These are phyloP conservation scores for Marasmius sp. DNA, from an alignment of 1,284 basidiomycete species.

Conservation along the genomic window DNA sequence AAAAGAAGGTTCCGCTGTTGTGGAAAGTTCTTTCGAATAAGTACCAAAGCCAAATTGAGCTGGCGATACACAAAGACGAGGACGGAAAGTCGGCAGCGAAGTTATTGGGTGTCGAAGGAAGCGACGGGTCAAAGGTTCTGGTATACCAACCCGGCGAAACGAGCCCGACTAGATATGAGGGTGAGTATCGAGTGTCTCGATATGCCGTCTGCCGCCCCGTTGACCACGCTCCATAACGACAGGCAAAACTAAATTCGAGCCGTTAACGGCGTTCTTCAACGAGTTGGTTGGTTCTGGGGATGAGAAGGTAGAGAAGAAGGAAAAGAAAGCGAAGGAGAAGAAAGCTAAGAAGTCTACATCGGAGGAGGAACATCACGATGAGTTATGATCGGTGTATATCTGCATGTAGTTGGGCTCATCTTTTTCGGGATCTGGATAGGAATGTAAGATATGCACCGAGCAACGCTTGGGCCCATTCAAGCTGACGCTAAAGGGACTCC, in stretches of 20 bases:
- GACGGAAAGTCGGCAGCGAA: conserved; percentile 53
- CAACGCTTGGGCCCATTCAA: too few relatives aligned
- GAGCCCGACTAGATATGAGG: conserved; percentile 57
- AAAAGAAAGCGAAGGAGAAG: background rate
- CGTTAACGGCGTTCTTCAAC: conserved; percentile 67
- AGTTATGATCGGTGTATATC: background rate
- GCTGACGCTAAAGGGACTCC: too few relatives aligned
- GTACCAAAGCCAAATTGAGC: conserved; percentile 62
- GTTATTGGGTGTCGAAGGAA: conserved; percentile 53
- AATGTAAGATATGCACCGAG: too few relatives aligned
- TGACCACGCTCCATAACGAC: background rate
- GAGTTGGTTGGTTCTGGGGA: background rate
- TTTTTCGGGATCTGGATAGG: too few relatives aligned
- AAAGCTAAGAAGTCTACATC: background rate
- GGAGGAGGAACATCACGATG: background rate
- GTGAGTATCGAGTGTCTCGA: conserved; percentile 31
- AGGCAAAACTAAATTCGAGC: conserved; percentile 67
- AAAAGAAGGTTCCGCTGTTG: conserved; percentile 76
- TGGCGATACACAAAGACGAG: conserved; percentile 71
- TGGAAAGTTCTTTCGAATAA: conserved; percentile 86
- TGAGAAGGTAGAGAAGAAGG: background rate
- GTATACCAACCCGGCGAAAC: conserved; percentile 61
- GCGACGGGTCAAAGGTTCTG: conserved; percentile 59
- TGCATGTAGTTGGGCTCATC: background rate
- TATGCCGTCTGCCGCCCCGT: conserved; percentile 2